phyloP scores from a whole-genome alignment of 1,284 basidiomycete species.

The Earliella scabrosa region DNA sequence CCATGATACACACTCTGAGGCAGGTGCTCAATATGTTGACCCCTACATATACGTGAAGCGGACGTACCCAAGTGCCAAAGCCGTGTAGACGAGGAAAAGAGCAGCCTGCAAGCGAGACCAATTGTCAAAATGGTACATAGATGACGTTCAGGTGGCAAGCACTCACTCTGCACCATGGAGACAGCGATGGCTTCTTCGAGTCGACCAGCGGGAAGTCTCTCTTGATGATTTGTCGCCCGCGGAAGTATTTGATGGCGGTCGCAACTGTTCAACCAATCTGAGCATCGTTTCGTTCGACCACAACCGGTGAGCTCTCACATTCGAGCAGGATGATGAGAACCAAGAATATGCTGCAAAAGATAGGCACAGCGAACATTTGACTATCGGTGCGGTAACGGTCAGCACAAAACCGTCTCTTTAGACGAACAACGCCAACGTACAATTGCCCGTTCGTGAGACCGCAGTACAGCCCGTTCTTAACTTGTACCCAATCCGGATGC shows the following conservation, averaged over 20 bases:
- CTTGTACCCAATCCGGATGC: slow-evolving; percentile 37
- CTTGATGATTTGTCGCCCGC: slow-evolving; percentile 39
- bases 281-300: neutral
- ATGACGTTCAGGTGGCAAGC: too few species aligned
- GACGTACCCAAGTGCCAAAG: slow-evolving; percentile 22
- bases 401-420: too few species aligned
- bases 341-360: slow-evolving; percentile 48
- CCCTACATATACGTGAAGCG: neutral
- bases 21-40: neutral
- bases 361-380: slow-evolving; percentile 43
- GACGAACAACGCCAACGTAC: slow-evolving; percentile 37
- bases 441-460: slow-evolving; percentile 38
- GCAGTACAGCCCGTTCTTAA: slow-evolving; percentile 55
- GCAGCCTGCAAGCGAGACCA: slow-evolving; percentile 15
- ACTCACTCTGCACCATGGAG: slow-evolving; percentile 37
- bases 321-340: slow-evolving; percentile 47
- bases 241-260: slow-evolving; percentile 41
- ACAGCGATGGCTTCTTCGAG: slow-evolving; percentile 34
- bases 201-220: slow-evolving; percentile 47
- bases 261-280: slow-evolving; percentile 30
- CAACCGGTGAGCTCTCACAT: slow-evolving; percentile 34
- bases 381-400: slow-evolving; percentile 2
- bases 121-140: neutral
- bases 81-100: slow-evolving; percentile 38
- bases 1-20: slow-evolving; percentile 46